These are phyloP conservation scores for Adiantum capillusveneris DNA, from an alignment of 75 land plant species.

Conservation along the genomic window DNA sequence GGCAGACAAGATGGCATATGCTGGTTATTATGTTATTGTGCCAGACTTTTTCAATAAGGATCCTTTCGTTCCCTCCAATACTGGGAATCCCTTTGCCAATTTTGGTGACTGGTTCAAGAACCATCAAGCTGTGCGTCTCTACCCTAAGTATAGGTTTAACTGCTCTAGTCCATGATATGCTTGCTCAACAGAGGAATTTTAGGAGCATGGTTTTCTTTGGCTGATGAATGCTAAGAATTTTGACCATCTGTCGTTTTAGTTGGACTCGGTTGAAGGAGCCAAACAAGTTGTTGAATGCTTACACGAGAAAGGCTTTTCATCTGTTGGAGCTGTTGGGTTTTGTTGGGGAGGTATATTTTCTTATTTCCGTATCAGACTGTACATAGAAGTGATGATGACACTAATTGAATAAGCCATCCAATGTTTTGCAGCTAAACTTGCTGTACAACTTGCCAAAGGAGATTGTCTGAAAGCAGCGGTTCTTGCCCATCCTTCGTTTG, in stretches of 20 bases:
- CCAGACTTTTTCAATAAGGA: slow-evolving; percentile 27
- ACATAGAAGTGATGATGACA: not conserved
- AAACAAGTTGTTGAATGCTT: slow-evolving; percentile 14
- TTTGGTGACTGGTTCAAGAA: slow-evolving; percentile 9
- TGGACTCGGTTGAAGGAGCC: slow-evolving; percentile 7
- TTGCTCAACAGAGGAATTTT: not conserved
- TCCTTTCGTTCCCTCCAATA: slow-evolving; percentile 6
- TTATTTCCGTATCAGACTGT: not conserved
- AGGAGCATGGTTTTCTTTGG: too few relatives aligned
- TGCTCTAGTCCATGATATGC: too few relatives aligned
- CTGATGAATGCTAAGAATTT: not conserved
- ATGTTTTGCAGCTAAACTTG: slow-evolving; percentile 41
- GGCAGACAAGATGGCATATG: slow-evolving; percentile 30
- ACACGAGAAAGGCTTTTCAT: slow-evolving; percentile 12
- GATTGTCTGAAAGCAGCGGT: slow-evolving; percentile 52
- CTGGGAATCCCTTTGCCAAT: slow-evolving; percentile 6
- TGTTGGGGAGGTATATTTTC: slow-evolving; percentile 39
- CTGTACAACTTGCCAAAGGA: slow-evolving; percentile 36
- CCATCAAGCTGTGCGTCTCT: slow-evolving; percentile 8
- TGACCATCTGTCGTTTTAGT: not conserved
- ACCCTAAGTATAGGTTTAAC: too few relatives aligned
- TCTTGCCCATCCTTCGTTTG: slow-evolving; percentile 53
- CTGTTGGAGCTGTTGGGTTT: slow-evolving; percentile 25
- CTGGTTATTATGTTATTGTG: slow-evolving; percentile 26
- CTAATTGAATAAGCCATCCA: too few relatives aligned